phyloP scores from a whole-genome alignment of 1,284 basidiomycete genomes.

The Ceraceosorus guamensis region DNA sequence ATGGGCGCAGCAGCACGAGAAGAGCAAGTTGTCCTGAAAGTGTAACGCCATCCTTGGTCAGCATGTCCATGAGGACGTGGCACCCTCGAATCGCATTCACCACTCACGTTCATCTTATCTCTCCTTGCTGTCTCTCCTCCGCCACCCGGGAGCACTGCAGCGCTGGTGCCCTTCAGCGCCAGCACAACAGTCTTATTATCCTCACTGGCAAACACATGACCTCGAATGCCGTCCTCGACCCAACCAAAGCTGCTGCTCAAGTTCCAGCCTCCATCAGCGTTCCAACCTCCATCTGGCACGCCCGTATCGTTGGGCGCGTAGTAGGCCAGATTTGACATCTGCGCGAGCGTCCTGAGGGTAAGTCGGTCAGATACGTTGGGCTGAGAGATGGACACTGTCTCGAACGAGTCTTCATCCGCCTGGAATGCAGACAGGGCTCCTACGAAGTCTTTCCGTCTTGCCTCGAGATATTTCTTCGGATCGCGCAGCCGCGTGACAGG shows the following conservation, averaged over 20 bases:
- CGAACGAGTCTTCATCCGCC: neutral
- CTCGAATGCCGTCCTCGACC: slow-evolving; percentile 82
- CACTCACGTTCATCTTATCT: slow-evolving; percentile 71
- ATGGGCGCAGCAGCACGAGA: slow-evolving; percentile 93
- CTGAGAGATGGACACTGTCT: neutral
- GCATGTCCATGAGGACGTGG: neutral
- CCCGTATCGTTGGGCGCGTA: slow-evolving; percentile 18
- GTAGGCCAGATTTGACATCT: slow-evolving; percentile 92
- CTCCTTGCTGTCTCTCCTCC: slow-evolving; percentile 80
- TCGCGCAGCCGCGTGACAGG: too few species aligned
- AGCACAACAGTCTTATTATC: slow-evolving; percentile 59
- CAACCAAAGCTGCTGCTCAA: slow-evolving; percentile 62
- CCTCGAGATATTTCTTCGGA: too few species aligned
- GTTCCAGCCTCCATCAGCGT: slow-evolving; percentile 38
- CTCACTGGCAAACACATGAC: slow-evolving; percentile 61
- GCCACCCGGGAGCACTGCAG: slow-evolving; percentile 63
- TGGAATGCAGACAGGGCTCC: neutral
- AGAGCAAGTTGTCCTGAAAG: slow-evolving; percentile 74
- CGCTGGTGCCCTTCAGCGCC: slow-evolving; percentile 88
- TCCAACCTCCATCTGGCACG: slow-evolving; percentile 12
- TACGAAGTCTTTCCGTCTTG: too few species aligned
- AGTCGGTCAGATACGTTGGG: slow-evolving; percentile 67
- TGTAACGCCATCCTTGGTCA: neutral
- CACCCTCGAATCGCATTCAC: neutral
- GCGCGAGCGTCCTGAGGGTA: slow-evolving; percentile 74